phyloP scores from a whole-genome alignment of 2,329 filamentous ascomycete genomes.

The Colletotrichum destructivum region DNA sequence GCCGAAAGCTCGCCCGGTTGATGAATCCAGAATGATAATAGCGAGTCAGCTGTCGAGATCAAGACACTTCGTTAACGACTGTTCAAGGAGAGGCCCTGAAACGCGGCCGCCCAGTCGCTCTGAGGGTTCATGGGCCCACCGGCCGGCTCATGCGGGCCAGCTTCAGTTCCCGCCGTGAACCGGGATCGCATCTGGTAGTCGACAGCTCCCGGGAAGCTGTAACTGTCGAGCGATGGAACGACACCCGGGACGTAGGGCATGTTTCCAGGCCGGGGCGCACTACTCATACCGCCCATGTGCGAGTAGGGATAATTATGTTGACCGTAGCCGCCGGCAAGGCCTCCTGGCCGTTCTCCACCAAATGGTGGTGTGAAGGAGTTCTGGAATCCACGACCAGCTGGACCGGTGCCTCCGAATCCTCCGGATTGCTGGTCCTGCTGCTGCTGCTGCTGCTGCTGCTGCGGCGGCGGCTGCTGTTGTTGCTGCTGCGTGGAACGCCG shows the following conservation, averaged over 20 bases:
- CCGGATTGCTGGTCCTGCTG: constrained; percentile 51
- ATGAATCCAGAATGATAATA: constrained; percentile 1
- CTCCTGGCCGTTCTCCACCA: constrained; percentile 59
- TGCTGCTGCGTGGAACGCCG: constrained; percentile 63
- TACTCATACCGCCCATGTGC: constrained; percentile 40
- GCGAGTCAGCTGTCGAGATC: not conserved
- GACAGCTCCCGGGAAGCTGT: constrained; percentile 58
- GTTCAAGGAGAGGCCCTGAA: constrained; percentile 82
- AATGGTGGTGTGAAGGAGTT: constrained; percentile 60
- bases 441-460: constrained; percentile 48
- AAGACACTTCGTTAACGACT: constrained; percentile 60
- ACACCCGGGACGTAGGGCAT: constrained; percentile 57
- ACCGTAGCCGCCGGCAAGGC: constrained; percentile 55
- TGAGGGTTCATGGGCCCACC: constrained; percentile 48
- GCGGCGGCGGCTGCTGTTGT: constrained; percentile 43
- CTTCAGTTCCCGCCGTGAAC: constrained; percentile 59
- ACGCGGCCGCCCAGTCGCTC: constrained; percentile 74
- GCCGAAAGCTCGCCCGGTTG: not conserved
- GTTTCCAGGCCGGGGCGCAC: constrained; percentile 54
- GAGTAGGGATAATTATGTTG: constrained; percentile 55
- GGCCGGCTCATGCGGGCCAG: constrained; percentile 49
- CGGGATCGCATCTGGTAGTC: constrained; percentile 66
- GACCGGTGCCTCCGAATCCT: constrained; percentile 54
- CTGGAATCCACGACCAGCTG: constrained; percentile 59
- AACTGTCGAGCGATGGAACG: constrained; percentile 60